Evolutionary conservation across 768 basidiomycete genomes (phyloP).

Genomic region (Podaxis pistillaris): DNA sequence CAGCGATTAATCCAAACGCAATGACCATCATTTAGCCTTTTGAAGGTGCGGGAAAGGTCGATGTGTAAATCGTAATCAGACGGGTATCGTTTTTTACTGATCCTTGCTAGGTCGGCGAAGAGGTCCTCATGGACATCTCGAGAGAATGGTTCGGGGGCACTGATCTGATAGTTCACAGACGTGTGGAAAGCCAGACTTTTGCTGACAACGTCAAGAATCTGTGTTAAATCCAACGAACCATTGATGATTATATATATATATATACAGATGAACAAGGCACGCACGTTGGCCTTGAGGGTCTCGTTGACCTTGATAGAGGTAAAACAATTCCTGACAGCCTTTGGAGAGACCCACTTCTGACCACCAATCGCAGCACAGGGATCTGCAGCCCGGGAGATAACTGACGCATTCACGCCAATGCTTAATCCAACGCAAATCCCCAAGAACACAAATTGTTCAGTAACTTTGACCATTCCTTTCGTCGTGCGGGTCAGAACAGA

Average conservation of each 20-base stretch:
- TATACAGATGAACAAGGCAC: slow-evolving; percentile 14
- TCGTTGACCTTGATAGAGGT: slow-evolving; percentile 47
- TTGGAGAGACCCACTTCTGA: slow-evolving; percentile 55
- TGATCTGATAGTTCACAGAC: slow-evolving; percentile 57
- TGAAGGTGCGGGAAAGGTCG: slow-evolving; percentile 53
- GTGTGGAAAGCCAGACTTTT: slow-evolving; percentile 64
- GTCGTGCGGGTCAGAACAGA: background rate
- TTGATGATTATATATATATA: background rate
- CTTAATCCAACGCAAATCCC: background rate
- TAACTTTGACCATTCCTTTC: background rate
- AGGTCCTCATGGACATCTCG: slow-evolving; percentile 58
- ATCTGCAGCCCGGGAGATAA: slow-evolving; percentile 27
- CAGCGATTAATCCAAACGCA: slow-evolving; percentile 54
- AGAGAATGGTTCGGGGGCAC: slow-evolving; percentile 51
- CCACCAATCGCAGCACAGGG: slow-evolving; percentile 55
- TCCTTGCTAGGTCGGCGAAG: slow-evolving; percentile 47
- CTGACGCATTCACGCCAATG: slow-evolving; percentile 1
- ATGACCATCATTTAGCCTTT: slow-evolving; percentile 59
- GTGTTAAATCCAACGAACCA: background rate
- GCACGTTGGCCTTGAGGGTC: slow-evolving; percentile 51
- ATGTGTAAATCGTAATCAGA: slow-evolving; percentile 59
- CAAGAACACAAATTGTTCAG: slow-evolving; percentile 1
- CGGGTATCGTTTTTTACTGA: slow-evolving; percentile 39
- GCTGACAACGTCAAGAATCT: slow-evolving; percentile 61
- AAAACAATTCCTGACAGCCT: slow-evolving; percentile 51